Evolutionary conservation across 2,329 filamentous ascomycete genomes (phyloP).

Genomic region (Coniochaeta prunicola): DNA sequence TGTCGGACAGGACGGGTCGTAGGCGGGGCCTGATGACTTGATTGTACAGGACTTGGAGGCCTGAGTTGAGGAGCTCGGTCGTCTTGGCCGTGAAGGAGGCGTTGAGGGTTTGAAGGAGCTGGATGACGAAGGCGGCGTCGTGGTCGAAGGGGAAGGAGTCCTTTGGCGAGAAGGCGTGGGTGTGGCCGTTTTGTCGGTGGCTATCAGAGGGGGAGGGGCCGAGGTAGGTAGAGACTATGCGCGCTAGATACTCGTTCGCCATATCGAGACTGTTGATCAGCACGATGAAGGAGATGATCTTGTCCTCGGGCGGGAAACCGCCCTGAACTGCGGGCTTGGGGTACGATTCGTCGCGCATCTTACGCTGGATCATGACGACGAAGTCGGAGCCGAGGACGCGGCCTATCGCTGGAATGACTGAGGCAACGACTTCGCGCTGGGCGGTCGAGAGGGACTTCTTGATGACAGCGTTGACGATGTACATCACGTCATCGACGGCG

Average conservation of each 20-base stretch:
- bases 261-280: conserved; percentile 95
- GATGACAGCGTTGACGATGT: conserved; percentile 89
- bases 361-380: conserved; percentile 92
- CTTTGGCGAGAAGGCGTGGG: conserved; percentile 20
- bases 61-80: conserved; percentile 74
- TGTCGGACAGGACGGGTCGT: conserved; percentile 75
- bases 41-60: conserved; percentile 77
- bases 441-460: conserved; percentile 82
- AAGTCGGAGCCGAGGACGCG: conserved; percentile 84
- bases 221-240: conserved; percentile 70
- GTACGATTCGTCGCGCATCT: conserved; percentile 95
- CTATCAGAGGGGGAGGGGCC: conserved; percentile 21
- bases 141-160: conserved; percentile 74
- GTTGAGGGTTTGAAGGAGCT: conserved; percentile 61
- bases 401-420: conserved; percentile 70
- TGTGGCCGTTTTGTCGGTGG: conserved; percentile 24
- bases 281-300: conserved; percentile 82
- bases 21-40: conserved; percentile 81
- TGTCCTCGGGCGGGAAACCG: conserved; percentile 77
- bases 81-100: conserved; percentile 70
- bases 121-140: conserved; percentile 63
- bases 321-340: conserved; percentile 73
- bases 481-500: conserved; percentile 98
- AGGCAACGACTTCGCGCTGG: conserved; percentile 69
- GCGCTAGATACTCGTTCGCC: conserved; percentile 80